Evolutionary conservation across 179 eudicot genomes (phyloP), one percentile per base, ranked within the genome.

Genomic region (Beta macrorhiza): DNA sequence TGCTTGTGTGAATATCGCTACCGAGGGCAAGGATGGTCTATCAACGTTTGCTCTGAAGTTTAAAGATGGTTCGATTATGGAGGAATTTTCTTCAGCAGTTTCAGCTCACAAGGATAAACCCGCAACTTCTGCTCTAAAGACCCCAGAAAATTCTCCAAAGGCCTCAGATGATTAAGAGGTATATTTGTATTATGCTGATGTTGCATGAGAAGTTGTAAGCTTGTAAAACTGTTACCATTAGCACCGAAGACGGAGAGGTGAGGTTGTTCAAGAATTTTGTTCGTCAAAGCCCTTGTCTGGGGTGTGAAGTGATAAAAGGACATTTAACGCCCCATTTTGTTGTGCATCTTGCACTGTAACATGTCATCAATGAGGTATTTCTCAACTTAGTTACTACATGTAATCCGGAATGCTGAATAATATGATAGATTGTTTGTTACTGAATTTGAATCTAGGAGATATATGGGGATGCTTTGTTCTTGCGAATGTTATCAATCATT

Each of bases 11-110:
- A 96, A 96, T 77, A 88, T 87, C 61, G 86, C 90, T 55, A 82
- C 87, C 11, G 98, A 94, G 75, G 96, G 90, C 58, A 90, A 91
- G 72, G 91, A 88, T 12, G 90, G 97, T 45, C 87, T 96, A 42
- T 87, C 92, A 20, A 94, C 98, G 44, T 89, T 91, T 85, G 99
- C 98, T n/a, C 83, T 96, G 82, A 94, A 96, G 89, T 92, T 96
- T 82, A 96, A 87, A 87, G 99, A 96, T 79, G 86, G 79, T 77
- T 86, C 92, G 4, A 78, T 88, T 7, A 93, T 86, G 49, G 98
- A 91, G 61, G 92, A 90, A 56, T 94, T 96, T 79, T 86, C 84
- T 70, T 83, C 89, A 0, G 87, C 81, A 57, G 96, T 94, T 29
- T 79, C 84, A 10, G 90, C 87, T 65, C 90, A 94, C 82, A 94